A percentile compares a stretch with the other conserved stretches of the same genome.
Conservation (phyloP, 2,329 filamentous ascomycete species). For the Penicillium sp. region DNA sequence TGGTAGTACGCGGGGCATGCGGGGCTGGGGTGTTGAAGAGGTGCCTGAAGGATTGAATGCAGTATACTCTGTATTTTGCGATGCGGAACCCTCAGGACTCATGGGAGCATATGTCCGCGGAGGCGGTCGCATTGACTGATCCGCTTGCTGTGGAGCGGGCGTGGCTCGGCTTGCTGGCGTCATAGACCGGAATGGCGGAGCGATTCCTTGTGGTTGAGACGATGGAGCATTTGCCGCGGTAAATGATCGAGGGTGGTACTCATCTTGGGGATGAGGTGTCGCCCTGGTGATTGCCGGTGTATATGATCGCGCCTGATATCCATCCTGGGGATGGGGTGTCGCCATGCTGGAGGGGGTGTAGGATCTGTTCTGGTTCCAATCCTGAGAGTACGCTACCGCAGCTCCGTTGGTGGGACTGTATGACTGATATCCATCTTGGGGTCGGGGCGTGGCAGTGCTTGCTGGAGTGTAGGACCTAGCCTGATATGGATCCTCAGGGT, state of each 20-base stretch:
- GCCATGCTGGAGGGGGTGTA: background rate
- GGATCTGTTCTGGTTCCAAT: conserved; percentile 5
- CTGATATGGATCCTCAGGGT: background rate
- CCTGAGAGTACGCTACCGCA: background rate
- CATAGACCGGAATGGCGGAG: background rate
- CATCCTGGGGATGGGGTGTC: background rate
- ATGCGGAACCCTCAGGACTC: conserved; percentile 4
- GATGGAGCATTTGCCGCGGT: conserved; percentile 13
- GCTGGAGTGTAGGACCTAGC: background rate
- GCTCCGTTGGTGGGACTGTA: background rate
- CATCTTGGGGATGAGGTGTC: background rate
- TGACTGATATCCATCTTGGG: background rate
- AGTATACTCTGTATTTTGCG: conserved; percentile 19
- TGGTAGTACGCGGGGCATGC: background rate
- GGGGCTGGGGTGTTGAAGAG: conserved; percentile 11
- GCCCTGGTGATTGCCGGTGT: background rate
- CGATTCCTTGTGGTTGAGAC: background rate
- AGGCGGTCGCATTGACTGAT: conserved; percentile 2
- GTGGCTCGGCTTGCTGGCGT: conserved; percentile 15
- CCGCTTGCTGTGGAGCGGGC: conserved; percentile 7
- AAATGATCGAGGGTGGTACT: conserved; percentile 1
- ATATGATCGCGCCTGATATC: background rate
- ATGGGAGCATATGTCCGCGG: conserved; percentile 17
- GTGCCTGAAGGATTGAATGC: conserved; percentile 22
- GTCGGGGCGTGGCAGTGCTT: too few species aligned